Base-by-base conservation (phyloP, 495 filamentous ascomycete species). In the Glarea lozoyensis region DNA sequence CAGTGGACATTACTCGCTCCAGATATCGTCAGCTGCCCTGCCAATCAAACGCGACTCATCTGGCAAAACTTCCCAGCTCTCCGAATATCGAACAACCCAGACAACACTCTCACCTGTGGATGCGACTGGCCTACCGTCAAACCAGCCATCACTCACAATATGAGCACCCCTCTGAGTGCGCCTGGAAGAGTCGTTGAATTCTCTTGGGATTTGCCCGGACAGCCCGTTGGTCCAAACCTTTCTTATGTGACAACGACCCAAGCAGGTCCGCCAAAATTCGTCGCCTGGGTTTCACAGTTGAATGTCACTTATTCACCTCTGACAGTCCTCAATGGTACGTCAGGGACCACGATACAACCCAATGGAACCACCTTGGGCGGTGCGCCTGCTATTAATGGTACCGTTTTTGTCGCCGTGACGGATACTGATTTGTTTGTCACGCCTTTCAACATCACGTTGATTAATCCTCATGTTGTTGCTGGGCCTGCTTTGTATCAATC, bases 1-100 rank as follows among this genome's bases (percentile, higher is more conserved):
- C 76, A 81, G 2, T 94, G 88, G 88, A 81, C 86, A 0, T 69
- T 86, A 10, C 69, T 95, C 23, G 86, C 88, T 0, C 88, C 84
- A 0, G 88, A 85, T 58, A 89, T 95, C 62, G 80, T 75, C 37
- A 77, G 69, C 10, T 95, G 88, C 59, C 86, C 87, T 0, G 59
- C 59, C 39, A 79, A 82, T 52, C 76, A 81, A 50, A 94, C 86
- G 2, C 75, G 83, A 3, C 66, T 94, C 25, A 67, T 78, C 9
- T 94, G 88, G 87, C 83, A 94, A 58, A 95, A 94, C 64, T 94
- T 88, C 68, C 88, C 88, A 0, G 70, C 69, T 0, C 69, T 94
- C 3, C 59, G 67, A 47, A 75, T 94, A 47, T 61, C 81, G 36
- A 90, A 93, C 64, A 79, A 92, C 49, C 79, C 85, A 3, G 89